A percentile compares a stretch with the other conserved stretches of the same genome.
Conservation (phyloP, 108 stramenopile genomes). For the Stephanodiscus triporus region DNA sequence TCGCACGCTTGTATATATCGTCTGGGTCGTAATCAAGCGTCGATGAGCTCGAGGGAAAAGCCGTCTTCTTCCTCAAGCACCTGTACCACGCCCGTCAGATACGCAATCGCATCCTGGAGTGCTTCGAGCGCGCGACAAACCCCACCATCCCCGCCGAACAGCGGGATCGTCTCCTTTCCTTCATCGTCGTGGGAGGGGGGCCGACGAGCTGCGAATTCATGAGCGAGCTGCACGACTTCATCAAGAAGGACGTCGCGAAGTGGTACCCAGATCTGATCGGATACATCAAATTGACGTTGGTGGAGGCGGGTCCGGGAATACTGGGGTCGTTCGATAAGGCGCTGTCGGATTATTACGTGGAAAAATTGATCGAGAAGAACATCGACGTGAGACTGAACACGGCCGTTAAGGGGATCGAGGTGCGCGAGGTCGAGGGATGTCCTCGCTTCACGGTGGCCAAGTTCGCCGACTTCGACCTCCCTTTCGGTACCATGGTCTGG, state of each 20-base stretch:
- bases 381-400: constrained; percentile 79
- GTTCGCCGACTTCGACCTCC: constrained; percentile 79
- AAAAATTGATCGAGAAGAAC: constrained; percentile 70
- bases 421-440: constrained; percentile 54
- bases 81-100: constrained; percentile 93
- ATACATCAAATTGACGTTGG: constrained; percentile 83
- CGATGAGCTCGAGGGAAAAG: constrained; percentile 66
- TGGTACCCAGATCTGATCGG: constrained; percentile 86
- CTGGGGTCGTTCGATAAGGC: constrained; percentile 90
- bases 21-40: too few relatives aligned
- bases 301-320: constrained; percentile 91
- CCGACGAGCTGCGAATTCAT: constrained; percentile 97
- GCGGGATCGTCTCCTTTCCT: constrained; percentile 85
- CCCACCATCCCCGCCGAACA: constrained; percentile 71
- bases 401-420: constrained; percentile 69
- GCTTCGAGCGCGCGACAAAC: constrained; percentile 93
- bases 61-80: constrained; percentile 95
- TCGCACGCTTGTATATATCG: too few relatives aligned
- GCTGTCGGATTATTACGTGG: constrained; percentile 74
- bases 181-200: constrained; percentile 97
- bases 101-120: constrained; percentile 92
- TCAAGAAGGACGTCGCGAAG: constrained; percentile 81
- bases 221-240: constrained; percentile 92
- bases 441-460: constrained; percentile 60
- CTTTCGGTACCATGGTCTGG: constrained; percentile 95